Conservation (phyloP, 169 alveolate species). For the Babesia sp. region DNA sequence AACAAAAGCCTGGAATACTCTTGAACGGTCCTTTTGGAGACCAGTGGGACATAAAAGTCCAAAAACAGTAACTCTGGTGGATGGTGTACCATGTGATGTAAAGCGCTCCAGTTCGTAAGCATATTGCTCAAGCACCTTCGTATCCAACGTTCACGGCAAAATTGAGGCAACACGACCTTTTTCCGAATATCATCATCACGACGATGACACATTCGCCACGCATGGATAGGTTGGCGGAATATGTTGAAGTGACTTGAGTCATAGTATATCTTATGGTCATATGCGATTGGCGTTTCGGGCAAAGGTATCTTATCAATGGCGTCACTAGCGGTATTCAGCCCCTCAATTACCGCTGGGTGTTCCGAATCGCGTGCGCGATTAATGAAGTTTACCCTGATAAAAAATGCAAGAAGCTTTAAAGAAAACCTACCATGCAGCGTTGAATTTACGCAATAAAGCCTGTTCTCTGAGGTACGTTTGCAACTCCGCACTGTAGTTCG, state of each 20-base stretch:
- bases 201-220: constrained; percentile 28
- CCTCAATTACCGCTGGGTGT: not conserved
- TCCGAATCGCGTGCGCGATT: constrained; percentile 7
- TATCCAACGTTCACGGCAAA: constrained; percentile 68
- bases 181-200: constrained; percentile 13
- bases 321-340: not conserved
- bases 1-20: constrained; percentile 68
- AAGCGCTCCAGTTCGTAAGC: constrained; percentile 74
- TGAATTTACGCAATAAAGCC: constrained; percentile 50
- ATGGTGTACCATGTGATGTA: constrained; percentile 74
- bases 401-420: not conserved
- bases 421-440: constrained; percentile 50
- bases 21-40: constrained; percentile 68
- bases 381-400: constrained; percentile 28
- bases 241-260: constrained; percentile 38
- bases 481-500: constrained; percentile 56
- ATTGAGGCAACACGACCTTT: constrained; percentile 33
- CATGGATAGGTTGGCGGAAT: constrained; percentile 47
- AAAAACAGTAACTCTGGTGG: constrained; percentile 72
- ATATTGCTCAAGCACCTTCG: constrained; percentile 57
- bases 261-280: constrained; percentile 37
- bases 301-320: constrained; percentile 21
- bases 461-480: constrained; percentile 27
- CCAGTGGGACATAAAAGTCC: constrained; percentile 69
- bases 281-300: constrained; percentile 37